A percentile compares a stretch with the other conserved stretches of the same genome.
Evolutionary conservation across 495 filamentous ascomycete genomes (phyloP).

Genomic region (Podospora bellae-mahoneyi): DNA sequence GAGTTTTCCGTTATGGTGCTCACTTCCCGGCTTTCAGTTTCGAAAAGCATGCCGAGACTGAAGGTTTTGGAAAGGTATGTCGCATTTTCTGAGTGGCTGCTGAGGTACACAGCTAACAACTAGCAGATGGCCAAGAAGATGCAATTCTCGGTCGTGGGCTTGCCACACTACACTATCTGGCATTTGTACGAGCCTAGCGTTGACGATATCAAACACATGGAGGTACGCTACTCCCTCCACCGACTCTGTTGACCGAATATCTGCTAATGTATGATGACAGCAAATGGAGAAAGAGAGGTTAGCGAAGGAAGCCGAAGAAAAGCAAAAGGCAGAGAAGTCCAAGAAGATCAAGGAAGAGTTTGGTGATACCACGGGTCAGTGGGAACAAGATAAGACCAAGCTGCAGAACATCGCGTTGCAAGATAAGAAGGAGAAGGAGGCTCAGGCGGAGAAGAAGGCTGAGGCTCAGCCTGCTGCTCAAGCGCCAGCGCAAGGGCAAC

Average conservation of each 20-base stretch:
- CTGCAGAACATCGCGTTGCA: conserved; percentile 65
- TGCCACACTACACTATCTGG: conserved; percentile 99
- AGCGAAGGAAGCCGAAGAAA: conserved; percentile 68
- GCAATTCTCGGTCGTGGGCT: conserved; percentile 91
- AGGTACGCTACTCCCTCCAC: conserved; percentile 43
- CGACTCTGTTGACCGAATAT: neutral
- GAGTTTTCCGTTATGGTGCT: conserved; percentile 88
- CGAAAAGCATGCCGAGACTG: conserved; percentile 97
- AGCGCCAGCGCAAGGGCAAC: neutral
- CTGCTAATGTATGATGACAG: conserved; percentile 35
- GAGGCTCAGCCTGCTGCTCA: conserved; percentile 9
- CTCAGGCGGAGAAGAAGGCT: conserved; percentile 17
- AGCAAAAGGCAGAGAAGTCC: conserved; percentile 60
- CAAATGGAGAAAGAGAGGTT: conserved; percentile 84
- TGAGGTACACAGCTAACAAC: conserved; percentile 32
- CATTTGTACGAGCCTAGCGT: conserved; percentile 98
- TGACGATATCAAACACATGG: conserved; percentile 97
- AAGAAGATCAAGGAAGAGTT: conserved; percentile 71
- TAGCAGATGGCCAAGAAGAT: conserved; percentile 94
- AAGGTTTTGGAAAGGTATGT: conserved; percentile 94
- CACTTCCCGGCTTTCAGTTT: conserved; percentile 99
- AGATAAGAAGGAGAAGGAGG: conserved; percentile 41
- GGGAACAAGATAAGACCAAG: conserved; percentile 77
- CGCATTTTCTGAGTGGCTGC: neutral
- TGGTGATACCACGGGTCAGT: conserved; percentile 64